phyloP scores from a whole-genome alignment of 257 asterid genomes.

The Primulina huaijiensis region DNA sequence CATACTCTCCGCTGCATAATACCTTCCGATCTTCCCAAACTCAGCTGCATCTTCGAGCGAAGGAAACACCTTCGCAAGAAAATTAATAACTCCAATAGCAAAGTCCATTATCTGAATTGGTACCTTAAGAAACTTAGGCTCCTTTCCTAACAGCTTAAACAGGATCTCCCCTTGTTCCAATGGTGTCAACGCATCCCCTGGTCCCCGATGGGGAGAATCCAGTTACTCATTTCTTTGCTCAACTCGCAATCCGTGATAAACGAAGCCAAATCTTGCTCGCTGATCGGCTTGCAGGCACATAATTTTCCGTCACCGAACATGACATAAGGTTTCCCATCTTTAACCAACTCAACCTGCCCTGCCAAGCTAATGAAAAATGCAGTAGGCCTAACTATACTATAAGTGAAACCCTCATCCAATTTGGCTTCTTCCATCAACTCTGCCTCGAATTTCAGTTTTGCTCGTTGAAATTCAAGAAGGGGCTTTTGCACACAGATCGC shows the following conservation, averaged over 20 bases:
- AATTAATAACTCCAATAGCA: conserved; percentile 76
- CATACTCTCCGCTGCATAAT: conserved; percentile 97
- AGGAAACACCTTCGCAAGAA: conserved; percentile 74
- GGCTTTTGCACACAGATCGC: conserved; percentile 98
- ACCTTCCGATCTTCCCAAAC: conserved; percentile 96
- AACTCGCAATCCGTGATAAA: conserved; percentile 70
- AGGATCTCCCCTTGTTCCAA: conserved; percentile 93
- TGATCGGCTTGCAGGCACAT: conserved; percentile 94
- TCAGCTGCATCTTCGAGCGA: conserved; percentile 83
- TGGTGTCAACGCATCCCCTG: conserved; percentile 87
- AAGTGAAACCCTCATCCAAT: conserved; percentile 44
- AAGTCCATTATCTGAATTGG: conserved; percentile 92
- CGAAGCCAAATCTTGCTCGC: conserved; percentile 82
- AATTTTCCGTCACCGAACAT: conserved; percentile 94
- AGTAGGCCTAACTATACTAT: conserved; percentile 92
- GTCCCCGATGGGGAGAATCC: conserved; percentile 84
- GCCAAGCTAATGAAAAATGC: conserved; percentile 99
- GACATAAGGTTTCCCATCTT: conserved; percentile 95
- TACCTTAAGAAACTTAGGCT: conserved; percentile 77
- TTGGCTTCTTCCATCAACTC: conserved; percentile 60
- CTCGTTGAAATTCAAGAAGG: conserved; percentile 94
- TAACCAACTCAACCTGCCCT: conserved; percentile 85
- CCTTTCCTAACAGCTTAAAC: conserved; percentile 63
- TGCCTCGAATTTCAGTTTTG: conserved; percentile 82
- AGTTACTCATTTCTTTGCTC: conserved; percentile 57